Percentiles rank a stretch among this genome's conserved stretches.
These are phyloP conservation scores for Fusarium sublunatum DNA, from an alignment of 2,329 filamentous ascomycete species.

Conservation along the genomic window DNA sequence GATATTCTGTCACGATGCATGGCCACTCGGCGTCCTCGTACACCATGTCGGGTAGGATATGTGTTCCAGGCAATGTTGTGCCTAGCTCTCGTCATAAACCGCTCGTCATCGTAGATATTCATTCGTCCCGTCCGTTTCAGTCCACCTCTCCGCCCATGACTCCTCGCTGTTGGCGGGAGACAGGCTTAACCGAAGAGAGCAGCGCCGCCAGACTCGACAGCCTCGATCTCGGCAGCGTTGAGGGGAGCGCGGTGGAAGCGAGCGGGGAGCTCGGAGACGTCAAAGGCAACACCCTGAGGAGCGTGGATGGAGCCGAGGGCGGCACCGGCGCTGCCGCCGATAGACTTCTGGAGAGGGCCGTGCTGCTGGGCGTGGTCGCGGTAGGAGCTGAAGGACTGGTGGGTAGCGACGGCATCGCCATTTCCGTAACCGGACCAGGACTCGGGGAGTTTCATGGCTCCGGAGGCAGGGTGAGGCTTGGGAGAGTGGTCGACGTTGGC, in stretches of 20 bases:
- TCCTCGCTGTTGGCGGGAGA: slow-evolving; percentile 31
- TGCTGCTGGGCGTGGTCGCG: slow-evolving; percentile 82
- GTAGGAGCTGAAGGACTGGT: slow-evolving; percentile 78
- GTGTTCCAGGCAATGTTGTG: slow-evolving; percentile 34
- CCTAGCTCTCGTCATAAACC: slow-evolving; percentile 28
- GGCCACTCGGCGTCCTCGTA: slow-evolving; percentile 36
- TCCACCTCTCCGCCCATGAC: slow-evolving; percentile 38
- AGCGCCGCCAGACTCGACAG: slow-evolving; percentile 92
- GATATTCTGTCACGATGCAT: slow-evolving; percentile 23
- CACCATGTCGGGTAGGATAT: slow-evolving; percentile 27
- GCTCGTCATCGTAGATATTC: slow-evolving; percentile 32
- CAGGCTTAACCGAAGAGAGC: slow-evolving; percentile 59
- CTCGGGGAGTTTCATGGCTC: slow-evolving; percentile 70
- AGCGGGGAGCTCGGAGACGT: slow-evolving; percentile 85
- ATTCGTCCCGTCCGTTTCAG: slow-evolving; percentile 36
- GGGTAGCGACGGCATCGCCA: slow-evolving; percentile 54
- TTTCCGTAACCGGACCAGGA: slow-evolving; percentile 56
- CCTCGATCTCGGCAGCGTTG: slow-evolving; percentile 89
- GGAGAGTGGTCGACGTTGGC: slow-evolving; percentile 79
- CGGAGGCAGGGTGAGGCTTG: slow-evolving; percentile 78
- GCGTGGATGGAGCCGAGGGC: slow-evolving; percentile 79
- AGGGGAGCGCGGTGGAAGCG: slow-evolving; percentile 83
- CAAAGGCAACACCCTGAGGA: slow-evolving; percentile 82
- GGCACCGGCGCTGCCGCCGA: slow-evolving; percentile 73
- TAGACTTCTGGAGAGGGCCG: slow-evolving; percentile 74